These are phyloP conservation scores for Vaucheria bursata DNA, from an alignment of 352 stramenopile genomes.

Conservation along the genomic window DNA sequence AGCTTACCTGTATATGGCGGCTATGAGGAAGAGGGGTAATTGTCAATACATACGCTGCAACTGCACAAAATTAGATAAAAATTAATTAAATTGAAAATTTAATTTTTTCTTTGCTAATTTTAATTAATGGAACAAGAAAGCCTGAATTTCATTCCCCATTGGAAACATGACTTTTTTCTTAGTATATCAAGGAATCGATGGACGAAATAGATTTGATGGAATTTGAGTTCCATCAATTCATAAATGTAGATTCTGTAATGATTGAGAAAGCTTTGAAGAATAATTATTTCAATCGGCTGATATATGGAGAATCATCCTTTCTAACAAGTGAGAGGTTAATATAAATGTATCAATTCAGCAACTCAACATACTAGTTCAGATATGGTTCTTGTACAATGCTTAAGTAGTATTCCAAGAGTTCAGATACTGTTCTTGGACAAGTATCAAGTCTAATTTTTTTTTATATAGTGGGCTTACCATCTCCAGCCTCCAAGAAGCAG, in stretches of 20 bases:
- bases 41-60: constrained; percentile 3
- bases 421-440: not conserved
- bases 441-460: not conserved
- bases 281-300: not conserved
- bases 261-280: not conserved
- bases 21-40: not conserved
- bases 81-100: not conserved
- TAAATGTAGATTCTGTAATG: not conserved
- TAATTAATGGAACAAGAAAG: not conserved
- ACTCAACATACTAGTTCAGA: not conserved
- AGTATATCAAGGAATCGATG: not conserved
- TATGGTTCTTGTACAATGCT: not conserved
- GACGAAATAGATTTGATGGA: not conserved
- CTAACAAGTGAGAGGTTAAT: not conserved
- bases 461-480: not conserved
- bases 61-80: not conserved
- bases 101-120: not conserved
- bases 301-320: not conserved
- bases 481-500: constrained; percentile 30
- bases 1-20: not conserved
- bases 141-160: not conserved
- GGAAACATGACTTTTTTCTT: not conserved
- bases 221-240: not conserved
- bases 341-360: not conserved
- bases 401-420: not conserved